Percentiles rank a stretch among this genome's conserved stretches.
phyloP scores from a whole-genome alignment of 2,329 filamentous ascomycete genomes.

The Rugonectria rugulosa region DNA sequence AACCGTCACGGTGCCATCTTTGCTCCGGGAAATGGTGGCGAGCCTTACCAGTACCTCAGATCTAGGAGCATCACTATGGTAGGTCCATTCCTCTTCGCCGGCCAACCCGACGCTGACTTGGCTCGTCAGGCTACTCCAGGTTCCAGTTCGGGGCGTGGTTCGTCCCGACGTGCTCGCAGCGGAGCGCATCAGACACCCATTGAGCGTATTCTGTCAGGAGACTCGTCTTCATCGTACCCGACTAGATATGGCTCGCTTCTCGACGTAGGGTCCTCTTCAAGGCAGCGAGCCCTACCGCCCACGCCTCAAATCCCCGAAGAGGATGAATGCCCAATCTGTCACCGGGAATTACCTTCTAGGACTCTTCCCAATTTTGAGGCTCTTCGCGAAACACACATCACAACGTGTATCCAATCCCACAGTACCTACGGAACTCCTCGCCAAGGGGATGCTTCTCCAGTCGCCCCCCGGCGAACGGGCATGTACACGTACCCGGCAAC shows the following conservation, averaged over 20 bases:
- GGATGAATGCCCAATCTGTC: constrained; percentile 82
- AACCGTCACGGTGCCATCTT: constrained; percentile 49
- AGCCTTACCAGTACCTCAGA: constrained; percentile 46
- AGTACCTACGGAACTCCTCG: constrained; percentile 55
- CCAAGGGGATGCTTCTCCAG: constrained; percentile 34
- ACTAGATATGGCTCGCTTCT: constrained; percentile 43
- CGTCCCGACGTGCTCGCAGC: constrained; percentile 40
- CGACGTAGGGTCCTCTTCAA: constrained; percentile 45
- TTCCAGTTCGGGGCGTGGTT: constrained; percentile 33
- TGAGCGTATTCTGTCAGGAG: constrained; percentile 49
- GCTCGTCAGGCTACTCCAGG: constrained; percentile 25
- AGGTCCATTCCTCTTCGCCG: too few relatives aligned
- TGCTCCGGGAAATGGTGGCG: constrained; percentile 41
- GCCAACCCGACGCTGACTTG: constrained; percentile 15
- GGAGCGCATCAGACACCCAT: constrained; percentile 46
- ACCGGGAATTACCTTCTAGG: constrained; percentile 70
- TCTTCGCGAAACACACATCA: constrained; percentile 66
- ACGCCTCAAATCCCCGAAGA: constrained; percentile 70
- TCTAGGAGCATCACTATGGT: constrained; percentile 61
- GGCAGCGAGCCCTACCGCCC: constrained; percentile 50
- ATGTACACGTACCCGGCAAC: constrained; percentile 71
- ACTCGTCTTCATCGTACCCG: constrained; percentile 42
- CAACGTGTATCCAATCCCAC: constrained; percentile 62
- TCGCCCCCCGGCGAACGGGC: constrained; percentile 58
- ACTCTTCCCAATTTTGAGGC: constrained; percentile 60